A percentile compares a stretch with the other conserved stretches of the same genome.
Evolutionary conservation across 2,329 filamentous ascomycete species (phyloP).

Genomic region (Fusarium subglutinans): DNA sequence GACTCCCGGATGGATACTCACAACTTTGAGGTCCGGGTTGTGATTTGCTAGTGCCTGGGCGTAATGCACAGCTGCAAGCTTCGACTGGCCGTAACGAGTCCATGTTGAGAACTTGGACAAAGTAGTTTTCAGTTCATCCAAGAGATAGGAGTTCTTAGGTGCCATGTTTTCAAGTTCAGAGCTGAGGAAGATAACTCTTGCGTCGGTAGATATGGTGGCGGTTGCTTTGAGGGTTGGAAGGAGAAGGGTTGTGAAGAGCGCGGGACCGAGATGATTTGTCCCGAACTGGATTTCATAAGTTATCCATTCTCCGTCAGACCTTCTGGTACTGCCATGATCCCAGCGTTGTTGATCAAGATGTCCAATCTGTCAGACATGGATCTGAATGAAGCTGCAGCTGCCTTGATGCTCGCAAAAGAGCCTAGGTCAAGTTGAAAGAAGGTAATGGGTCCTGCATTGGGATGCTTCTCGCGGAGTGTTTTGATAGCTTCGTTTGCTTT

Average conservation of each 20-base stretch:
- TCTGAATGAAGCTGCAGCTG: not conserved
- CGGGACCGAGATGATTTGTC: not conserved
- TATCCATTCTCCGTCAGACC: not conserved
- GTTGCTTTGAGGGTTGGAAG: not conserved
- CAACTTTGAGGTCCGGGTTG: not conserved
- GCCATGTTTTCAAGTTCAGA: not conserved
- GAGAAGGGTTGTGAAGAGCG: not conserved
- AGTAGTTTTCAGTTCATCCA: not conserved
- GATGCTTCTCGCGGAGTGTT: not conserved
- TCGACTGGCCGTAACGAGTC: not conserved
- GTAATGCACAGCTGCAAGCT: not conserved
- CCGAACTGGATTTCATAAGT: not conserved
- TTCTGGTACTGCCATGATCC: not conserved
- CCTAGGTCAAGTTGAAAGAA: not conserved
- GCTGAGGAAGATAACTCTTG: not conserved
- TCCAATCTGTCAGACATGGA: not conserved
- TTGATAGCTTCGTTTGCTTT: not conserved
- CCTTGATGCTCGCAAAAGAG: not conserved
- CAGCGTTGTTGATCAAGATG: not conserved
- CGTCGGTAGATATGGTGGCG: not conserved
- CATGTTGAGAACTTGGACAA: not conserved
- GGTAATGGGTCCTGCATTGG: fast-evolving
- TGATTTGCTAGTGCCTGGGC: not conserved
- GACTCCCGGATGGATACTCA: not conserved
- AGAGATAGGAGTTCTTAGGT: not conserved